These are phyloP conservation scores for Crithidia mellificae DNA, from an alignment of 208 protist species.

Conservation along the genomic window DNA sequence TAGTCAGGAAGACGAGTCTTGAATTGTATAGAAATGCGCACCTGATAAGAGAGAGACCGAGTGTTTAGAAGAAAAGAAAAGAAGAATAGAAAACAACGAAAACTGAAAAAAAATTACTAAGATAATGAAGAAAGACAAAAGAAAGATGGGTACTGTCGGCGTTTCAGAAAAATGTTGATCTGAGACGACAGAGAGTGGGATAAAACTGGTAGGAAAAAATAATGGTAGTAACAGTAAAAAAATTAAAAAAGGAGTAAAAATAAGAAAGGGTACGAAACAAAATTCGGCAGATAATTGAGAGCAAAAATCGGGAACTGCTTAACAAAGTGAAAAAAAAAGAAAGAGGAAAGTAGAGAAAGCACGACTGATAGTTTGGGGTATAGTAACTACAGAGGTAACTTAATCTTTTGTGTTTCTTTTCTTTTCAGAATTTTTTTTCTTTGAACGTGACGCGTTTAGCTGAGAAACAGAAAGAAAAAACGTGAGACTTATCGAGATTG, in stretches of 20 bases:
- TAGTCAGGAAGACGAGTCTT: background rate
- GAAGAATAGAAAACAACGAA: too few species aligned
- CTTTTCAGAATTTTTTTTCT: background rate
- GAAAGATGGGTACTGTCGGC: background rate
- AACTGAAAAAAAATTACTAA: background rate
- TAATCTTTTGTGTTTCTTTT: conserved; percentile 2
- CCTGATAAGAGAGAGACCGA: conserved; percentile 1
- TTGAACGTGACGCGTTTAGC: too few species aligned
- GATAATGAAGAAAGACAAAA: background rate
- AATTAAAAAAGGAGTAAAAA: background rate
- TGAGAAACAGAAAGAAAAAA: background rate
- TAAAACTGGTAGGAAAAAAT: conserved; percentile 2
- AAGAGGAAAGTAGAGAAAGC: background rate
- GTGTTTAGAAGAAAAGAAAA: background rate
- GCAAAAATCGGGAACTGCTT: too few species aligned
- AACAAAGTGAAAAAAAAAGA: conserved; percentile 9
- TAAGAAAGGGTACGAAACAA: background rate
- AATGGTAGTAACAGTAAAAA: background rate
- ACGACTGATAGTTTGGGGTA: background rate
- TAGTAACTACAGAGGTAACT: conserved; percentile 4
- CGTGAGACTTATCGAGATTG: too few species aligned
- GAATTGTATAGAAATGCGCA: background rate
- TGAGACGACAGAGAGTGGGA: background rate
- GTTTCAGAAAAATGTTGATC: conserved; percentile 3
- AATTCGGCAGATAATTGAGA: conserved; percentile 9